Evolutionary conservation across 2,329 filamentous ascomycete species (phyloP), one percentile per base, ranked within the genome.

Genomic region (Fusarium mundagurra): DNA sequence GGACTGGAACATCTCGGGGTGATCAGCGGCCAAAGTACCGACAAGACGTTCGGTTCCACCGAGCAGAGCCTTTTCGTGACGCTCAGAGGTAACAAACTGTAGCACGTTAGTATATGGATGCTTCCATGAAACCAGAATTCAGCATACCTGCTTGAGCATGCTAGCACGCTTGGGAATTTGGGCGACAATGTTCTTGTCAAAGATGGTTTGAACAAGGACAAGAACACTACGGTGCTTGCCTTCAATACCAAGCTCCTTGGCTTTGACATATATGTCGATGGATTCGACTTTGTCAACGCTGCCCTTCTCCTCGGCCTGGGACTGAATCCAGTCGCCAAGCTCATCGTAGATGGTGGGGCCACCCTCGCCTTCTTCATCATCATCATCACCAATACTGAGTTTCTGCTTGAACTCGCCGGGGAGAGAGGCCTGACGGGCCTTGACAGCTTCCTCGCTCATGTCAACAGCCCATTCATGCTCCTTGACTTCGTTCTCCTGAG

Each of bases 381-480:
- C 92, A 60, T 92, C 95, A 66, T 93, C 93, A 69, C 92, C 92
- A 69, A 98, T 89, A 79, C 93, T 94, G 75, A 98, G 92, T 81
- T 94, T 93, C 82, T 94, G 92, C 90, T 98, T 98, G 82, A 99
- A 92, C 81, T 98, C 96, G 76, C 92, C 92, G n/a, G 96, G 94
- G 59, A 99, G 93, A 76, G 95, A 92, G 84, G 96, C 93, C 82
- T 95, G 94, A 84, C 96, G 96, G 79, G 96, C 96, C 86, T 93
- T 95, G 87, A 98, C 93, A 76, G 96, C 96, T 83, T 95, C 95
- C 83, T 95, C 94, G 74, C 95, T 98, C 87, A 97, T 96, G 83
- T 99, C 96, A 69, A 98, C 94, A 72, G 95, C 94, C 96, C 96
- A 99, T 76, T 97, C 91, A 72, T 97, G 92, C 76, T 98, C 94